phyloP scores from a whole-genome alignment of 306 rosid species.

The Prunus kanzakura region DNA sequence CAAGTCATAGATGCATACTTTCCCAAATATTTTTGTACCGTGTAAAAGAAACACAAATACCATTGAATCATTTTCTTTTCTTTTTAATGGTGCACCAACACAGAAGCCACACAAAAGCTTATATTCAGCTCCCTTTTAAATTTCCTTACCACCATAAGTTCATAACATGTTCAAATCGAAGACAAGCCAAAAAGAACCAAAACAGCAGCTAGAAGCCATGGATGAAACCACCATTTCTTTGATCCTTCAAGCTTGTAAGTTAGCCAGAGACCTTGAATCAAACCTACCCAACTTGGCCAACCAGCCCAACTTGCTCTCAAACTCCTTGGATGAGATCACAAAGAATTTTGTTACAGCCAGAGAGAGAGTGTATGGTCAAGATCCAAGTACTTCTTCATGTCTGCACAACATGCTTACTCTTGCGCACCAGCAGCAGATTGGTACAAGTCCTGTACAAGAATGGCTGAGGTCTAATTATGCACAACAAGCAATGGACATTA shows the following conservation, averaged over 20 bases:
- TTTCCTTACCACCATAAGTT: not conserved
- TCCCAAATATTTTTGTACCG: conserved; percentile 22
- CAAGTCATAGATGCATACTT: conserved; percentile 34
- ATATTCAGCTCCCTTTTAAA: conserved; percentile 11
- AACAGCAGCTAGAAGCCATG: conserved; percentile 28
- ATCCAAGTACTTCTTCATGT: not conserved
- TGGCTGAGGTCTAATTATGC: conserved; percentile 28
- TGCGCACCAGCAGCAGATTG: conserved; percentile 29
- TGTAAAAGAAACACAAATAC: conserved; percentile 30
- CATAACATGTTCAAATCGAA: conserved; percentile 15
- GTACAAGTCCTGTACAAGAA: conserved; percentile 21
- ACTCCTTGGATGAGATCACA: conserved; percentile 41
- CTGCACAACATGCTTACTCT: conserved; percentile 6
- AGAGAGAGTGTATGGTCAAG: conserved; percentile 5
- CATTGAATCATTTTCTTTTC: not conserved
- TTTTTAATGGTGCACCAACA: conserved; percentile 2
- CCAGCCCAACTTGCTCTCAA: conserved; percentile 29
- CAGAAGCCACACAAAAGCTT: not conserved
- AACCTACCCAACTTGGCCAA: conserved; percentile 31
- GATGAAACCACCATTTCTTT: conserved; percentile 27
- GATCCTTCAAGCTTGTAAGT: conserved; percentile 39
- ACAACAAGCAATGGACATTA: conserved; percentile 14
- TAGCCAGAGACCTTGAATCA: conserved; percentile 41
- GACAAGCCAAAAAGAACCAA: conserved; percentile 13
- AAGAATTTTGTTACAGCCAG: conserved; percentile 28